A percentile compares a stretch with the other conserved stretches of the same genome.
Evolutionary conservation across 305 asterid species (phyloP).

Genomic region (Stenogyne calaminthoides): DNA sequence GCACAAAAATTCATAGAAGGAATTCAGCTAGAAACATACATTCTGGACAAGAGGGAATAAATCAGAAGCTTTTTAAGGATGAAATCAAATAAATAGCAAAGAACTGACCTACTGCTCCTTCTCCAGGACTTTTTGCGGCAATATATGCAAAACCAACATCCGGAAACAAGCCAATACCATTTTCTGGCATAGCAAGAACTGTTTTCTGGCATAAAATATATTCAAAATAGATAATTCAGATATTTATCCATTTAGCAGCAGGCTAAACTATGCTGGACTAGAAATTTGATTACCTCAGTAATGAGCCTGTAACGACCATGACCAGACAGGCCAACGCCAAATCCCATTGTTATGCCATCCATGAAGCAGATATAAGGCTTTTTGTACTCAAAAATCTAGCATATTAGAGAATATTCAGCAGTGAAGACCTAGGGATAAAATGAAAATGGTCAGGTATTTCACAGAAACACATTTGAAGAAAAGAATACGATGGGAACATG

Average conservation of each 20-base stretch:
- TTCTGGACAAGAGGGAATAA: background rate
- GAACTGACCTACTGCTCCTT: conserved; percentile 86
- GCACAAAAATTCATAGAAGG: background rate
- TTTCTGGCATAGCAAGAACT: conserved; percentile 97
- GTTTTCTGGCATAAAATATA: conserved; percentile 63
- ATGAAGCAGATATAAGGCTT: conserved; percentile 93
- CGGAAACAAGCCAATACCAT: conserved; percentile 93
- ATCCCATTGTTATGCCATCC: conserved; percentile 99
- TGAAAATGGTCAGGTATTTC: conserved; percentile 19
- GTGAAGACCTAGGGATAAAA: conserved; percentile 66
- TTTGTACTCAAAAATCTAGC: conserved; percentile 83
- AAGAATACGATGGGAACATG: conserved; percentile 8
- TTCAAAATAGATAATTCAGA: conserved; percentile 28
- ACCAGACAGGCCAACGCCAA: conserved; percentile 95
- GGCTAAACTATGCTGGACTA: conserved; percentile 22
- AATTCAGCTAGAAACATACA: background rate
- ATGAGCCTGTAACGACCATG: conserved; percentile 88
- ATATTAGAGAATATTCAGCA: conserved; percentile 91
- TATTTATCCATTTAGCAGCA: conserved; percentile 2
- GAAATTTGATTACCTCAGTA: conserved; percentile 70
- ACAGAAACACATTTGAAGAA: conserved; percentile 10
- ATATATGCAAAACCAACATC: conserved; percentile 97
- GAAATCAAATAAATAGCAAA: conserved; percentile 26
- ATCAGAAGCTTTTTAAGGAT: conserved; percentile 5
- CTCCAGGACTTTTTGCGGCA: conserved; percentile 94